phyloP scores from a whole-genome alignment of 345 rosid genomes.

The Pistacia vera region DNA sequence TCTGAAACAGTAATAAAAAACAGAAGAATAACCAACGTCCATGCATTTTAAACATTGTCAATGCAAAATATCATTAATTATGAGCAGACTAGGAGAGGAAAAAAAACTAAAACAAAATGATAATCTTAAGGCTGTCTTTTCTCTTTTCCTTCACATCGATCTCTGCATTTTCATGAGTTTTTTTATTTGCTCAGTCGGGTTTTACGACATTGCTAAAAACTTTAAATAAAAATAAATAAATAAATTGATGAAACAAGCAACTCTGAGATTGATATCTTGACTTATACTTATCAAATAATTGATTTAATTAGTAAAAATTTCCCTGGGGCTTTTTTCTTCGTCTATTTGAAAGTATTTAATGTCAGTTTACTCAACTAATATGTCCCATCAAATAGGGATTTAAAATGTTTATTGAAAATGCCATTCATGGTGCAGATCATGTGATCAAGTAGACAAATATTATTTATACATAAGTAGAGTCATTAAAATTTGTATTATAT shows the following conservation, averaged over 20 bases:
- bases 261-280: neutral
- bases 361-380: neutral
- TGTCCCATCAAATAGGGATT: neutral
- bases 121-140: neutral
- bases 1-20: neutral
- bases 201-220: neutral
- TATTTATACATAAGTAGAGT: too few relatives aligned
- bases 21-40: neutral
- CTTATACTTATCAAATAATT: too few relatives aligned
- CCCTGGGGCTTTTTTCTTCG: neutral
- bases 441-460: too few relatives aligned
- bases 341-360: neutral
- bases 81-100: too few relatives aligned
- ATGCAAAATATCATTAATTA: neutral
- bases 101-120: neutral
- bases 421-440: too few relatives aligned
- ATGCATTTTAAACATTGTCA: neutral
- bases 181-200: neutral
- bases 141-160: neutral
- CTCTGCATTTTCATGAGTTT: neutral
- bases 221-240: too few relatives aligned
- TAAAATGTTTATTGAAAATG: too few relatives aligned
- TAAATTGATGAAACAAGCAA: neutral
- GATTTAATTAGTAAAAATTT: neutral
- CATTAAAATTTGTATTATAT: neutral